These are phyloP conservation scores for Pyronema domesticum DNA, from an alignment of 495 filamentous ascomycete species.

Conservation along the genomic window DNA sequence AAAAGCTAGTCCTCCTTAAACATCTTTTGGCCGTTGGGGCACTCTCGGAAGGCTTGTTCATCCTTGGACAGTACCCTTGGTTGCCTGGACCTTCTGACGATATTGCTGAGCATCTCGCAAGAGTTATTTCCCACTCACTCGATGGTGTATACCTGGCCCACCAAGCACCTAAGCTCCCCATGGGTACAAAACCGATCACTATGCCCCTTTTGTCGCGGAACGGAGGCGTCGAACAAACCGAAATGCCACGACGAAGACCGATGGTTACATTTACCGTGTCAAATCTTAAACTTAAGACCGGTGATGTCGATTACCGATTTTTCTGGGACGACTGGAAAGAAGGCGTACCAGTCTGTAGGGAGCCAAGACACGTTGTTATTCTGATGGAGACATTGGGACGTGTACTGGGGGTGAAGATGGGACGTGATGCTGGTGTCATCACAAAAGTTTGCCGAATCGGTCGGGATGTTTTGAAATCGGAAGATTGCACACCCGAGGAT, in stretches of 20 bases:
- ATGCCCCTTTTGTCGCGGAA: conserved; percentile 2
- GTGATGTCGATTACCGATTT: conserved; percentile 46
- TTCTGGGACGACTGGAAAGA: conserved; percentile 98
- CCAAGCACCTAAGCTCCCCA: conserved; percentile 29
- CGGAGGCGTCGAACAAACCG: conserved; percentile 16
- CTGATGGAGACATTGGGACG: conserved; percentile 75
- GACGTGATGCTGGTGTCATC: conserved; percentile 60
- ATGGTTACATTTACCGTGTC: conserved; percentile 24
- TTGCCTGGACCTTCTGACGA: conserved; percentile 68
- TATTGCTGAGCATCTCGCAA: conserved; percentile 57
- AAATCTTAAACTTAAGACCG: conserved; percentile 20
- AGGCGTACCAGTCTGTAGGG: conserved; percentile 77
- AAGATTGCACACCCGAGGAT: conserved; percentile 35
- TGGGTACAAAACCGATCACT: conserved; percentile 20
- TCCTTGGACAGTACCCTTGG: conserved; percentile 84
- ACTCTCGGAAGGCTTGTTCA: conserved; percentile 79
- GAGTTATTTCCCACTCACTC: conserved; percentile 64
- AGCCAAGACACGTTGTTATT: conserved; percentile 72
- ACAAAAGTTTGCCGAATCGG: conserved; percentile 70
- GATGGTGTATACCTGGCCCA: conserved; percentile 45
- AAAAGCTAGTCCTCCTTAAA: conserved; percentile 69
- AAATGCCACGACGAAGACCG: conserved; percentile 18
- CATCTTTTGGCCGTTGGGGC: conserved; percentile 81
- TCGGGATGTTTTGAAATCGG: conserved; percentile 47
- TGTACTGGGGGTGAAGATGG: conserved; percentile 69